Evolutionary conservation across 2,329 filamentous ascomycete genomes (phyloP), one percentile per base, ranked within the genome.

Genomic region (Ophiostoma himal-ulmi): DNA sequence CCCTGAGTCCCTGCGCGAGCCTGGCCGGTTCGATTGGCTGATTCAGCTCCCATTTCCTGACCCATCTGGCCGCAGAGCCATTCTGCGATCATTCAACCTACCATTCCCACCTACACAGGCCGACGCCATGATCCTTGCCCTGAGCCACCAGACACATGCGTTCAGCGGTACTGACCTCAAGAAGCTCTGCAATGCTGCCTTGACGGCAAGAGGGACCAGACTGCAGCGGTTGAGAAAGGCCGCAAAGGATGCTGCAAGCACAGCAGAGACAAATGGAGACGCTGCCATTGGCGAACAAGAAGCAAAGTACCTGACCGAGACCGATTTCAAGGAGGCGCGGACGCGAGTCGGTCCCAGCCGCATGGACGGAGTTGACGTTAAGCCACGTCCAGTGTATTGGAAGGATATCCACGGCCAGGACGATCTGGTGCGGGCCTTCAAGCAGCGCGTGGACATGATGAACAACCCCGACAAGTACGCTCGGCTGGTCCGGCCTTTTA

Each of bases 331-430:
- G 44, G 78, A 83, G 54, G 92, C 93, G 0, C 83, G 94, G 48
- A 83, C 86, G 52, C 81, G 86, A 70, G 88, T 93, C n/a, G 85
- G 87, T 13, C 93, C 94, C 1, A 93, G 91, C 0, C 92, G 93
- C 3, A 94, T 98, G 87, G 89, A 92, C 74, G 93, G 96, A 76
- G 89, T 97, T 70, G 92, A 95, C 77, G 84, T 97, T 66, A 92
- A 96, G 76, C 94, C 92, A 10, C 94, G 93, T 0, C 93, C 91
- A 17, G 89, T 96, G 37, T 86, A 85, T 78, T 98, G 93, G 93
- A 83, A 85, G 67, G 92, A 97, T 76, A 94, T 98, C 68, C 94
- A 93, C 72, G 94, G 94, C 0, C 91, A 96, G 73, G 86, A 90
- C 64, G 83, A 86, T 57, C 88, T 96, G 73, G 96, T 96, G 77